Evolutionary conservation across 1,284 basidiomycete species (phyloP).

Genomic region (Ceratobasidium theobromae): DNA sequence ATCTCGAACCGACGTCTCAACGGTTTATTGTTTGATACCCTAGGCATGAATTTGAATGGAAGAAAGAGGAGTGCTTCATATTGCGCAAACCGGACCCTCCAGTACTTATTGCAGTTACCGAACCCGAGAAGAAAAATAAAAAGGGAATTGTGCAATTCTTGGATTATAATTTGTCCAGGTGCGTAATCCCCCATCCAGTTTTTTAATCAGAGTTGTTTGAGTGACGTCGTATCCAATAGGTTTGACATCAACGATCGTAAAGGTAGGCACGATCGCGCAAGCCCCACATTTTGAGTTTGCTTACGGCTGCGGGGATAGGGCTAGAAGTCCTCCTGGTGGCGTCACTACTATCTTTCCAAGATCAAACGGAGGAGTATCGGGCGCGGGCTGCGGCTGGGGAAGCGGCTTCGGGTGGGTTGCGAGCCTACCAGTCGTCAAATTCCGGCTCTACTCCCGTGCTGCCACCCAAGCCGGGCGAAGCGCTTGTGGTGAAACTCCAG

Average conservation of each 20-base stretch:
- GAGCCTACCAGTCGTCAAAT: constrained; percentile 10
- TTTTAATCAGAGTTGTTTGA: neutral
- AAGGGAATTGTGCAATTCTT: constrained; percentile 74
- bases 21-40: constrained; percentile 6
- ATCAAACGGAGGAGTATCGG: constrained; percentile 63
- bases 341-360: constrained; percentile 72
- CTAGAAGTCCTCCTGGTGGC: constrained; percentile 78
- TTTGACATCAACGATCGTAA: constrained; percentile 82
- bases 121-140: constrained; percentile 64
- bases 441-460: constrained; percentile 35
- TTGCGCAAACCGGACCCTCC: constrained; percentile 82
- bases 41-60: constrained; percentile 82
- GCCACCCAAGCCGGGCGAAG: constrained; percentile 35
- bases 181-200: constrained; percentile 33
- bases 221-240: constrained; percentile 44
- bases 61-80: constrained; percentile 75
- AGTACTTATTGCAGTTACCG: constrained; percentile 76
- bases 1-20: neutral
- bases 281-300: neutral
- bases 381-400: constrained; percentile 39
- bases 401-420: constrained; percentile 32
- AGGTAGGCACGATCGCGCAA: constrained; percentile 40
- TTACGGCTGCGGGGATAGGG: constrained; percentile 42
- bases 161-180: constrained; percentile 81
- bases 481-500: constrained; percentile 36